A percentile compares a stretch with the other conserved stretches of the same genome.
These are phyloP conservation scores for Thozetella sp. DNA, from an alignment of 495 filamentous ascomycete species.

Conservation along the genomic window DNA sequence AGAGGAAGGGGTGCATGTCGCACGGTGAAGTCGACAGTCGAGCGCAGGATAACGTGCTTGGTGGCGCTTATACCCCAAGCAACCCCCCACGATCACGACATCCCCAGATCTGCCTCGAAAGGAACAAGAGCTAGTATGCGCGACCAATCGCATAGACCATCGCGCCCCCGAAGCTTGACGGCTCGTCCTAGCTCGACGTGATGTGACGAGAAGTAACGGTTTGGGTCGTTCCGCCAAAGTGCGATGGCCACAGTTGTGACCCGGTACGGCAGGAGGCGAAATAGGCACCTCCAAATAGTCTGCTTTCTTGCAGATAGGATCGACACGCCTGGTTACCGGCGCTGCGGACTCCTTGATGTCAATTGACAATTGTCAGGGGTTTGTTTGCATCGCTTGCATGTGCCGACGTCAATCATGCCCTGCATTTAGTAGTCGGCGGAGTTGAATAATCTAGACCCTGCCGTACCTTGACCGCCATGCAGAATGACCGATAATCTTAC, in stretches of 20 bases:
- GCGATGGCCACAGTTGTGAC: background rate
- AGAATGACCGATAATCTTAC: background rate
- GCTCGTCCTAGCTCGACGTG: too few species aligned
- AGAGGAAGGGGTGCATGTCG: too few species aligned
- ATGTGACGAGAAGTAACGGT: background rate
- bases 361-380: background rate
- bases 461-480: too few species aligned
- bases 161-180: background rate
- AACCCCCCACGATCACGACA: slow-evolving; percentile 21
- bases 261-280: background rate
- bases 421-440: background rate
- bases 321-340: background rate
- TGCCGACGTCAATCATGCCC: background rate
- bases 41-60: slow-evolving; percentile 13
- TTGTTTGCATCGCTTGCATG: background rate
- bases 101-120: slow-evolving; percentile 9
- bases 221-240: slow-evolving; percentile 2
- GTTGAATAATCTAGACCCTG: too few species aligned
- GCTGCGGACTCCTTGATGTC: background rate
- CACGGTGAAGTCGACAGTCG: slow-evolving; percentile 11
- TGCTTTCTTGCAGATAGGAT: background rate
- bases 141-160: slow-evolving; percentile 1
- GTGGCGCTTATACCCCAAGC: background rate
- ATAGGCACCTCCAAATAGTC: background rate
- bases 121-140: background rate